Conservation (phyloP, 495 filamentous ascomycete genomes). For the Aspergillus hancockii region DNA sequence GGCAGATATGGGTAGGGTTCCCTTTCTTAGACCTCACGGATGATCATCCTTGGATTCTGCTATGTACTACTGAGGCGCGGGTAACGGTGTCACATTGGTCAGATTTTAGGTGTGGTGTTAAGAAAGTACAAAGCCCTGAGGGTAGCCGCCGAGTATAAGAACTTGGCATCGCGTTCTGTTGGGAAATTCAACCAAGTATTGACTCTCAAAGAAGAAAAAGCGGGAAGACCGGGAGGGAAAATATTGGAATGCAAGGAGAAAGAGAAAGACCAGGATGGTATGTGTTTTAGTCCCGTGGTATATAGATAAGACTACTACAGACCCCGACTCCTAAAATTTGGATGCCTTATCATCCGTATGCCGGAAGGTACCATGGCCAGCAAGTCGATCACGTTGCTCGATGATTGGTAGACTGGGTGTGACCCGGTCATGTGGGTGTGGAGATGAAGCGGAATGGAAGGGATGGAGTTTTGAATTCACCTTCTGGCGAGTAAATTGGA, state of each 20-base stretch:
- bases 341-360: constrained; percentile 13
- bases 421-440: constrained; percentile 17
- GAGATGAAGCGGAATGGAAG: constrained; percentile 10
- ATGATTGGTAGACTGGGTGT: constrained; percentile 27
- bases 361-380: constrained; percentile 14
- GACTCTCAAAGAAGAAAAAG: background rate
- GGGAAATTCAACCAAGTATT: background rate
- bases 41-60: constrained; percentile 2
- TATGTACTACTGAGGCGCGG: constrained; percentile 1
- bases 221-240: background rate
- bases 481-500: background rate
- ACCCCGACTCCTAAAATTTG: background rate
- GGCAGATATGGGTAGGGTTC: background rate
- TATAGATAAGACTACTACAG: background rate
- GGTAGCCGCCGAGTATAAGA: background rate
- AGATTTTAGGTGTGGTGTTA: background rate
- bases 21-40: background rate
- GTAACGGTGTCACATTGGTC: constrained; percentile 2
- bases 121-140: background rate
- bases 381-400: constrained; percentile 27
- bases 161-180: background rate
- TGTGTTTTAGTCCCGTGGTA: background rate
- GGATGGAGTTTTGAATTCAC: background rate
- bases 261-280: background rate
- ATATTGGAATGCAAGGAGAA: background rate